A percentile compares a stretch with the other conserved stretches of the same genome.
Evolutionary conservation across 139 green algal species (phyloP).

Genomic region (Bryopsis sp.): DNA sequence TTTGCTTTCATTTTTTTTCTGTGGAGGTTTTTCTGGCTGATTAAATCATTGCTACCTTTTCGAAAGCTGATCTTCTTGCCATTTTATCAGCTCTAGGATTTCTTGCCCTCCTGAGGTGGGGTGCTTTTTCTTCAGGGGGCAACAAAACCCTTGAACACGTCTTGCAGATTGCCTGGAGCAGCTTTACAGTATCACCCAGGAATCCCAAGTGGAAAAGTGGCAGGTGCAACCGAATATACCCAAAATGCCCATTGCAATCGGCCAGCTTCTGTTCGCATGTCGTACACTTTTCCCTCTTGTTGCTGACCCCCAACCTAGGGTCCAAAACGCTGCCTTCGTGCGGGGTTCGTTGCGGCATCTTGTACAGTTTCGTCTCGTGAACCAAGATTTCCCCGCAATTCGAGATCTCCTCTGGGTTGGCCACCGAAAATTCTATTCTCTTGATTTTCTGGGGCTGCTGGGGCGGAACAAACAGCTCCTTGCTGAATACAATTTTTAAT

Average conservation of each 20-base stretch:
- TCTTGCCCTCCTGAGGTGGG: slow-evolving; percentile 39
- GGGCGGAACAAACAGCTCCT: neutral
- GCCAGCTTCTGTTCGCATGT: slow-evolving; percentile 86
- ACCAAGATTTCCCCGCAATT: slow-evolving; percentile 76
- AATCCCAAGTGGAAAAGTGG: slow-evolving; percentile 92
- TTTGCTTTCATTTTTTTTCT: too few relatives aligned
- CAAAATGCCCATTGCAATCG: slow-evolving; percentile 95
- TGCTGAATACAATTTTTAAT: neutral
- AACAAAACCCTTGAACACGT: slow-evolving; percentile 84
- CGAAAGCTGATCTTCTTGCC: slow-evolving; percentile 25
- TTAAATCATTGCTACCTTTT: too few relatives aligned
- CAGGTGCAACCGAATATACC: slow-evolving; percentile 93
- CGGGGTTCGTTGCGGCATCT: slow-evolving; percentile 79
- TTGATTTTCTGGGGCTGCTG: slow-evolving; percentile 39
- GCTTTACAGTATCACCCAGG: slow-evolving; percentile 34
- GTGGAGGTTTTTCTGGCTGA: too few relatives aligned
- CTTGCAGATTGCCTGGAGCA: slow-evolving; percentile 98
- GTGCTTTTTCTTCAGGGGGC: slow-evolving; percentile 50
- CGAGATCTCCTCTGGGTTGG: slow-evolving; percentile 76
- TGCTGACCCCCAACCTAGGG: slow-evolving; percentile 66
- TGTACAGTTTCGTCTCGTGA: slow-evolving; percentile 80
- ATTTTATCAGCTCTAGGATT: slow-evolving; percentile 66
- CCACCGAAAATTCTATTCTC: slow-evolving; percentile 78
- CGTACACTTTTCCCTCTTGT: slow-evolving; percentile 69
- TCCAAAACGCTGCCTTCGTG: slow-evolving; percentile 80